Percentiles rank a stretch among this genome's conserved stretches.
phyloP scores from a whole-genome alignment of 2,329 filamentous ascomycete genomes.

The Cladosporium halotolerans region DNA sequence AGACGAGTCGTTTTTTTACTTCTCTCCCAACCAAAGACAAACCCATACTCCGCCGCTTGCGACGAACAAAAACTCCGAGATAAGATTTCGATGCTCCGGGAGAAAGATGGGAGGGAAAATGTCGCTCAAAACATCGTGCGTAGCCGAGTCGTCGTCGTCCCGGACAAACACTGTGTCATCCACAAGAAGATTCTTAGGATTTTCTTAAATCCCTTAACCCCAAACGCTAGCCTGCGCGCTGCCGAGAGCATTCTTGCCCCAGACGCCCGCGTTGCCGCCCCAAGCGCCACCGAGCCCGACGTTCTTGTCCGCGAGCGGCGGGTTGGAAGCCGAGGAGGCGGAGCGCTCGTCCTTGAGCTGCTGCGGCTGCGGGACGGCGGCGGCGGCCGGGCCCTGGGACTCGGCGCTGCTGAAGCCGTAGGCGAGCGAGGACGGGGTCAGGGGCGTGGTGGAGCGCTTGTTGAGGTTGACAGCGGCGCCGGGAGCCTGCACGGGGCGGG shows the following conservation, averaged over 20 bases:
- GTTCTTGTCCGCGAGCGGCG: constrained; percentile 42
- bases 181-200: not conserved
- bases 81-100: not conserved
- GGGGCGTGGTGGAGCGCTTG: constrained; percentile 82
- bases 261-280: constrained; percentile 74
- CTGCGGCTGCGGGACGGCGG: constrained; percentile 36
- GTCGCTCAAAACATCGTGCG: no score
- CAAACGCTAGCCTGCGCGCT: constrained; percentile 75
- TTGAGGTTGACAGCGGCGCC: constrained; percentile 55
- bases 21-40: not conserved
- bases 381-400: constrained; percentile 46
- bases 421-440: constrained; percentile 74
- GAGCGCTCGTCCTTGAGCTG: constrained; percentile 47
- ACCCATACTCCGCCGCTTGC: no score
- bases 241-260: constrained; percentile 72
- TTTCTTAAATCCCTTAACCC: constrained; percentile 57
- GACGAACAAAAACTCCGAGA: not conserved
- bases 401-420: constrained; percentile 56
- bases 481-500: constrained; percentile 64
- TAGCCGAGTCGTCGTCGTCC: not conserved
- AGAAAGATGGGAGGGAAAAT: not conserved
- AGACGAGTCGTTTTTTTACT: not conserved
- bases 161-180: not conserved
- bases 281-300: constrained; percentile 56
- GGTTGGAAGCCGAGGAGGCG: constrained; percentile 54